phyloP scores from a whole-genome alignment of 2,329 filamentous ascomycete species.

The Trematosphaeria pertusa region DNA sequence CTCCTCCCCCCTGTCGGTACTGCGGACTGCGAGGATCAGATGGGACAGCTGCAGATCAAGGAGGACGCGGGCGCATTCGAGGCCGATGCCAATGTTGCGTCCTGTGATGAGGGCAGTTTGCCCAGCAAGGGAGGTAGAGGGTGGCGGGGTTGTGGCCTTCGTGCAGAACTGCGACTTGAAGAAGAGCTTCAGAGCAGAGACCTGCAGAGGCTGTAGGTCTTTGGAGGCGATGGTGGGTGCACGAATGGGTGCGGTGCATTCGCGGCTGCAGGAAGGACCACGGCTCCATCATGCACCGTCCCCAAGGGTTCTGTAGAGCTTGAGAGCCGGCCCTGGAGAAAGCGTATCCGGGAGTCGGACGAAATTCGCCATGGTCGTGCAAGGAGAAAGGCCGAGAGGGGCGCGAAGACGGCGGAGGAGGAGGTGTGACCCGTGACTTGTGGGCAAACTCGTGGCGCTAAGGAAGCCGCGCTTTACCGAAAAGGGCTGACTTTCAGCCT shows the following conservation, averaged over 20 bases:
- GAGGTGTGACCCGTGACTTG: too few relatives aligned
- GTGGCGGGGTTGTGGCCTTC: constrained; percentile 7
- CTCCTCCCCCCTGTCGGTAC: constrained; percentile 31
- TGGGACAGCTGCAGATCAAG: constrained; percentile 23
- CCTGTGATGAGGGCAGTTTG: constrained; percentile 52
- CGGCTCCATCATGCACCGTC: background rate
- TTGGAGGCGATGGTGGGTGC: constrained; percentile 8
- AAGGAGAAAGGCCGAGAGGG: too few relatives aligned
- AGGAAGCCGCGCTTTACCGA: too few relatives aligned
- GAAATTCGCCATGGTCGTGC: too few relatives aligned
- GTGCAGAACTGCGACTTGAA: constrained; percentile 10
- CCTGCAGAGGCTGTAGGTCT: constrained; percentile 4
- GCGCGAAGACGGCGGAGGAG: too few relatives aligned
- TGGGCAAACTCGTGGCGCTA: too few relatives aligned
- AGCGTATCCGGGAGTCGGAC: too few relatives aligned
- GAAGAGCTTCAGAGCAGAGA: constrained; percentile 2
- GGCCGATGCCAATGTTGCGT: constrained; percentile 39
- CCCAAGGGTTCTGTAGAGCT: background rate
- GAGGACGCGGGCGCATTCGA: constrained; percentile 31
- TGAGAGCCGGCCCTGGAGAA: too few relatives aligned
- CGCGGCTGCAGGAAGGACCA: background rate
- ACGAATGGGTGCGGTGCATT: too few relatives aligned
- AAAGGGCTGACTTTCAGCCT: too few relatives aligned
- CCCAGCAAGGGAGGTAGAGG: constrained; percentile 22
- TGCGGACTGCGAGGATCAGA: constrained; percentile 42